Evolutionary conservation across 805 yeast genomes (phyloP).

Genomic region (Zygosaccharomyces bailii): DNA sequence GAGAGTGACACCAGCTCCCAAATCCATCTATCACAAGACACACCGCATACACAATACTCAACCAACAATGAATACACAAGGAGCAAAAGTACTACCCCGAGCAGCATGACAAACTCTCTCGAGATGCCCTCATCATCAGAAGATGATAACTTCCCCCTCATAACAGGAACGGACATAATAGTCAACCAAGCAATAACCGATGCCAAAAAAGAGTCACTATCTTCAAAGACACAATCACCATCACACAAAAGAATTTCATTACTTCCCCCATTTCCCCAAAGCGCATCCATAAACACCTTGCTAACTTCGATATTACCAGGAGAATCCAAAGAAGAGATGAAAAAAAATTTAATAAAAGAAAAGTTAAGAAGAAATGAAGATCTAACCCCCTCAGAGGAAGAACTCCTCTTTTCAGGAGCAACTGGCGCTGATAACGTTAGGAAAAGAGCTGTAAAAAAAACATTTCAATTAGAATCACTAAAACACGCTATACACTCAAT

Average conservation of each 20-base stretch:
- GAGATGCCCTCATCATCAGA: background rate
- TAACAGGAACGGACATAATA: slow-evolving; percentile 2
- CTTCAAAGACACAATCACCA: background rate
- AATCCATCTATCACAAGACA: too few species aligned
- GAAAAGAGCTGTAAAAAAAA: slow-evolving; percentile 63
- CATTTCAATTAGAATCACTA: slow-evolving; percentile 49
- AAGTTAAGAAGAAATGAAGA: slow-evolving; percentile 51
- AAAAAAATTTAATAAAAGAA: slow-evolving; percentile 25
- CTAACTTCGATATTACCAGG: slow-evolving; percentile 20
- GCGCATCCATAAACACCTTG: slow-evolving; percentile 19
- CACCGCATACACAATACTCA: too few species aligned
- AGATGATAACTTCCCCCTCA: background rate
- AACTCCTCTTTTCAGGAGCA: slow-evolving; percentile 48
- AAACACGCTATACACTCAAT: slow-evolving; percentile 25
- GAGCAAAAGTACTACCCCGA: background rate
- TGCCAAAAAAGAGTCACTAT: slow-evolving; percentile 10
- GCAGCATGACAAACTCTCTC: background rate
- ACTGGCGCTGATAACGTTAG: slow-evolving; percentile 65
- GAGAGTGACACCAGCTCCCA: too few species aligned
- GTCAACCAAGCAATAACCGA: background rate
- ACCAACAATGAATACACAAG: too few species aligned
- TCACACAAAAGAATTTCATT: slow-evolving; percentile 38
- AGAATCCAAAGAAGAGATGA: slow-evolving; percentile 13
- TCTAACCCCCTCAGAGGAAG: slow-evolving; percentile 62
- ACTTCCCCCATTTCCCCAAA: slow-evolving; percentile 40